Evolutionary conservation across 768 basidiomycete genomes (phyloP).

Genomic region (Rhodocollybia butyracea): DNA sequence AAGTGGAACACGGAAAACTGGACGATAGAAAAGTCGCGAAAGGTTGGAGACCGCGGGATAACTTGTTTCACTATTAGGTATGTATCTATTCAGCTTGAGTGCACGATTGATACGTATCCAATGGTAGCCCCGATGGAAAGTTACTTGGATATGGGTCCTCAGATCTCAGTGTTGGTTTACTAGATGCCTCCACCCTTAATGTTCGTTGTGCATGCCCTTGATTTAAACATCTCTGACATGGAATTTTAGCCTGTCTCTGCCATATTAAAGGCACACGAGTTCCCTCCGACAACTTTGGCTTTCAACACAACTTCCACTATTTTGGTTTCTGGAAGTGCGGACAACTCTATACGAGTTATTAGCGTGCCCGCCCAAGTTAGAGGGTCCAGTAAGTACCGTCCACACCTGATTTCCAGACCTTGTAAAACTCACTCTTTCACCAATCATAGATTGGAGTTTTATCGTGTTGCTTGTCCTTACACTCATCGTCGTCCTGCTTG

Average conservation of each 20-base stretch:
- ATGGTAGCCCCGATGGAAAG: slow-evolving; percentile 69
- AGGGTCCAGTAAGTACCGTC: slow-evolving; percentile 47
- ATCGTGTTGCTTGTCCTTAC: slow-evolving; percentile 39
- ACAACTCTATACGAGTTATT: slow-evolving; percentile 81
- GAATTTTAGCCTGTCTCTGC: slow-evolving; percentile 71
- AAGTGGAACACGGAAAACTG: slow-evolving; percentile 76
- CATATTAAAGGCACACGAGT: slow-evolving; percentile 92
- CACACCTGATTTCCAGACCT: slow-evolving; percentile 9
- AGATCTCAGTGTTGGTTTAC: slow-evolving; percentile 78
- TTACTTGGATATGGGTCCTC: slow-evolving; percentile 85
- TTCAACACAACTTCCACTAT: slow-evolving; percentile 85
- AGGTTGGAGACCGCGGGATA: slow-evolving; percentile 74
- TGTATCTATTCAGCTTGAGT: slow-evolving; percentile 15
- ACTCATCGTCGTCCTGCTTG: slow-evolving; percentile 39
- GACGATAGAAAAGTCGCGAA: slow-evolving; percentile 62
- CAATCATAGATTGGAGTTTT: slow-evolving; percentile 33
- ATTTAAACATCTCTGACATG: neutral
- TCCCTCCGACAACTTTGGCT: slow-evolving; percentile 84
- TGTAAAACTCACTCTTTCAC: slow-evolving; percentile 6
- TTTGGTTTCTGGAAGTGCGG: slow-evolving; percentile 86
- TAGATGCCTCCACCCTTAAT: slow-evolving; percentile 74
- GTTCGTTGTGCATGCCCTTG: slow-evolving; percentile 36
- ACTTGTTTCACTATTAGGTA: slow-evolving; percentile 91
- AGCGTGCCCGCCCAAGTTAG: slow-evolving; percentile 58
- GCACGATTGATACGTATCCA: slow-evolving; percentile 1